Conservation (phyloP, 306 rosid genomes). For the Cercis canadensis region DNA sequence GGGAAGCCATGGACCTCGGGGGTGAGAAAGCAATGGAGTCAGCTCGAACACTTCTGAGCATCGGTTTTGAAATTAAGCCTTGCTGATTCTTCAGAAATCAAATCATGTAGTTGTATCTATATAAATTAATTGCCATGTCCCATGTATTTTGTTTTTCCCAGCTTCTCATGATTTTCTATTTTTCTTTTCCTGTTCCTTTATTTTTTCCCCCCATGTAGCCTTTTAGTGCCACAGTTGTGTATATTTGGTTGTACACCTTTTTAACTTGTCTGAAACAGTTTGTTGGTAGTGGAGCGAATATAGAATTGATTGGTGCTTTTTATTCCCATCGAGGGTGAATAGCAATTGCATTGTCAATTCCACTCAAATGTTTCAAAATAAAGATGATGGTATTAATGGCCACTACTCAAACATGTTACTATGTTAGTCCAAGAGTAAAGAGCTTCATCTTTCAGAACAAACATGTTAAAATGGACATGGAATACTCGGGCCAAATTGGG, state of each 20-base stretch:
- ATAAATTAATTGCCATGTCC: conserved; percentile 56
- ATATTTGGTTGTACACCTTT: conserved; percentile 57
- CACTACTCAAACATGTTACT: background rate
- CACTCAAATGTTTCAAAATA: conserved; percentile 15
- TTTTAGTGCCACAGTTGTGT: conserved; percentile 58
- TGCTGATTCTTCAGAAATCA: conserved; percentile 66
- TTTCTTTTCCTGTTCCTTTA: background rate
- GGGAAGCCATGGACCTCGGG: conserved; percentile 93
- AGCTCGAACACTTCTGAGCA: conserved; percentile 95
- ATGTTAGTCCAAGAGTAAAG: background rate
- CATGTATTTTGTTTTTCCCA: conserved; percentile 27
- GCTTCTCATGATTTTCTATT: background rate
- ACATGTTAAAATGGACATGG: no score
- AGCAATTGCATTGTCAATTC: background rate
- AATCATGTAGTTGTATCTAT: conserved; percentile 50
- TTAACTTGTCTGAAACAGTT: conserved; percentile 52
- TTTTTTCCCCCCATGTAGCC: conserved; percentile 37
- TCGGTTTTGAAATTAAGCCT: conserved; percentile 97
- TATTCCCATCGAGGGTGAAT: conserved; percentile 9
- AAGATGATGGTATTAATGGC: background rate
- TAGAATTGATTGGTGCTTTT: conserved; percentile 42
- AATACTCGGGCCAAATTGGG: no score
- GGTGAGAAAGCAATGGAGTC: conserved; percentile 98
- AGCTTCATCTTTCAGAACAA: background rate
- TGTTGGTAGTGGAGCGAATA: conserved; percentile 44